Evolutionary conservation across 768 basidiomycete species (phyloP).

Genomic region (Boletellus ananas): DNA sequence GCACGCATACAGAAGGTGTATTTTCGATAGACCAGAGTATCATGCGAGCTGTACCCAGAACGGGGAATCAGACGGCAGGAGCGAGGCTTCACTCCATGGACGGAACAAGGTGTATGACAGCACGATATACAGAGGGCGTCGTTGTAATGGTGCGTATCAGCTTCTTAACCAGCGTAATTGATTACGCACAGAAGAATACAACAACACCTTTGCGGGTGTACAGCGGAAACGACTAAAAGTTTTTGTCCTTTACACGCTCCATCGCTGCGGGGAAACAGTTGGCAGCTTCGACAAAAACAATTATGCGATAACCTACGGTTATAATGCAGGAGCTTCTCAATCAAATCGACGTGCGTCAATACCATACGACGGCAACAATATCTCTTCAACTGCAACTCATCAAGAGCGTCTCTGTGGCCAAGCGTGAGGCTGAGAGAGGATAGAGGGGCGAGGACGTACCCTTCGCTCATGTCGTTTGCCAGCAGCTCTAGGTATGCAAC

Average conservation of each 20-base stretch:
- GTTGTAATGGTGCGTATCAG: neutral
- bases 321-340: conserved; percentile 94
- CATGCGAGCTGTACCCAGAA: conserved; percentile 1
- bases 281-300: neutral
- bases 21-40: conserved; percentile 5
- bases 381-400: conserved; percentile 82
- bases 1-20: conserved; percentile 1
- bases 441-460: conserved; percentile 48
- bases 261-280: conserved; percentile 21
- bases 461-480: conserved; percentile 79
- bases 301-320: conserved; percentile 63
- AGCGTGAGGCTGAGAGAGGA: neutral
- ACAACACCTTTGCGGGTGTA: neutral
- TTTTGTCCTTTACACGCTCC: conserved; percentile 33
- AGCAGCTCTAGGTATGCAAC: conserved; percentile 79
- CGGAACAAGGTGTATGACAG: too few relatives aligned
- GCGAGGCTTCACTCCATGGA: too few relatives aligned
- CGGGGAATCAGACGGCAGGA: neutral
- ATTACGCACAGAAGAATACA: neutral
- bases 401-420: conserved; percentile 72
- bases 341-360: conserved; percentile 94
- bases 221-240: conserved; percentile 2
- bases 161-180: neutral
- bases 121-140: neutral
- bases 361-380: conserved; percentile 99